A percentile compares a stretch with the other conserved stretches of the same genome.
These are phyloP conservation scores for Hymenotorrendiella dingleyae DNA, from an alignment of 2,329 filamentous ascomycete genomes.

Conservation along the genomic window DNA sequence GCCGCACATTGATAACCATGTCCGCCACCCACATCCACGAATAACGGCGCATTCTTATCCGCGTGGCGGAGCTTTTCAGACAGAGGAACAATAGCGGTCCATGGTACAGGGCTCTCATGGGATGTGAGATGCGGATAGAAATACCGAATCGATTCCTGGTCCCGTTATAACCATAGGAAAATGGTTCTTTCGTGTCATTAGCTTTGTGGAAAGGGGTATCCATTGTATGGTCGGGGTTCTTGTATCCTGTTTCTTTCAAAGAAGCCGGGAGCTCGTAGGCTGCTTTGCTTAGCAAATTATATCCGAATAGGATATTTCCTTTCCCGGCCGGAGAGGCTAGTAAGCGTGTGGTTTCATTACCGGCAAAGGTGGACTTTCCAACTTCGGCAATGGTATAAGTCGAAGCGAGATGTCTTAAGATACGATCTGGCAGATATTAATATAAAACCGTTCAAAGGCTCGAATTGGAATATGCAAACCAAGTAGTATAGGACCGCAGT, in stretches of 20 bases:
- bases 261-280: neutral
- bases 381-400: neutral
- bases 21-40: conserved; percentile 3
- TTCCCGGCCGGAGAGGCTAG: neutral
- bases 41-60: neutral
- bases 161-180: neutral
- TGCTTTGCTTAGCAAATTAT: neutral
- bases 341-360: neutral
- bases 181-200: neutral
- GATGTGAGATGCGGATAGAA: neutral
- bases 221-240: neutral
- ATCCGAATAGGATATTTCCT: neutral
- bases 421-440: neutral
- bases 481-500: neutral
- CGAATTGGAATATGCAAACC: neutral
- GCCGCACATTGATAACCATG: neutral
- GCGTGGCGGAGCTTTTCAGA: neutral
- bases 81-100: neutral
- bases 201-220: neutral
- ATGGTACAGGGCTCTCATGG: neutral
- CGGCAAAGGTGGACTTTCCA: neutral
- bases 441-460: neutral
- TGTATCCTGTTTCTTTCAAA: neutral
- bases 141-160: neutral
- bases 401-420: conserved; percentile 1